Evolutionary conservation across 1,284 basidiomycete species (phyloP), one percentile per base, ranked within the genome.

Genomic region (Trametes sp.): DNA sequence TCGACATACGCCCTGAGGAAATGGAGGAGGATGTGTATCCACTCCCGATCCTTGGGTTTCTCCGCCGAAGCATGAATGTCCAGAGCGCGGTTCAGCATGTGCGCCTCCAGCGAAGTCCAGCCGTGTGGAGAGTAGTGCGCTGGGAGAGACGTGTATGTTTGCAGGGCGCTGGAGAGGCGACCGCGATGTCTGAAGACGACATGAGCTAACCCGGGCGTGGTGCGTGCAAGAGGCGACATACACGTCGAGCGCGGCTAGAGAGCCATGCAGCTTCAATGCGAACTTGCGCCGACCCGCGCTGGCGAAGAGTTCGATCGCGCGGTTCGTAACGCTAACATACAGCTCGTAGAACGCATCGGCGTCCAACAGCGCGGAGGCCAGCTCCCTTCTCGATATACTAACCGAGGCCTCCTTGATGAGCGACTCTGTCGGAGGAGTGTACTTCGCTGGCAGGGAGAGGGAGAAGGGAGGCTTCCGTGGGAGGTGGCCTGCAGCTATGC

Each of bases 181-280:
- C 82, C 84, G 46, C 92, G 89, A 74, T 89, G 84, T 19, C 92
- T 95, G n/a, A n/a, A 35, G 9, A 66, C 4, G 23, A 36, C 7
- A 36, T 66, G 41, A 54, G 26, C 24, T 46, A 51, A 7, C n/a
- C 31, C 46, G 36, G 31, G 29, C 50, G 24, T 44, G 19, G 33
- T 29, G 45, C 31, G 11, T 45, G 44, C 13, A 2, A 28, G 19
- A 28, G 13, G 14, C 38, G 31, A 80, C 92, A 69, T 79, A 96
- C 94, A 91, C 76, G 69, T 98, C 93, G 23, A 98, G 84, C 9
- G 92, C 92, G 0, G 95, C 96, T 3, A 98, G 81, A 70, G 86
- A 88, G 1, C 90, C 91, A 70, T 95, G 93, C 49, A 98, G 78
- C 70, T 92, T 91, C 45, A 96, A 77, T 1, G 93, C 92, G 70